Evolutionary conservation across 495 filamentous ascomycete genomes (phyloP).

Genomic region (Daldinia caldariorum): DNA sequence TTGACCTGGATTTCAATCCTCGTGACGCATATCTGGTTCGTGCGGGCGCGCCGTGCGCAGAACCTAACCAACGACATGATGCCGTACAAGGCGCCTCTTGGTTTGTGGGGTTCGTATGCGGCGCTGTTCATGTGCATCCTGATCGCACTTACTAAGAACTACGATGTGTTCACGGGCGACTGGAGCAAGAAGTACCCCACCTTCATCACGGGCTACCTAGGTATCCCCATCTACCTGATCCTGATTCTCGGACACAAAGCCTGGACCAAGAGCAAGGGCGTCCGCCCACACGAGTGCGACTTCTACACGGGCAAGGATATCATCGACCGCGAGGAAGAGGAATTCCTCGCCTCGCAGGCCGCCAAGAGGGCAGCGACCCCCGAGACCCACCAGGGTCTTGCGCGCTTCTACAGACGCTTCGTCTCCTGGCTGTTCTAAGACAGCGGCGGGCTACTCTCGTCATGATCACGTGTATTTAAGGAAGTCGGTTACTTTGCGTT

Average conservation of each 20-base stretch:
- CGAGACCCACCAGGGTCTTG: constrained; percentile 8
- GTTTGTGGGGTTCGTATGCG: constrained; percentile 70
- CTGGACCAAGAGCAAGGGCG: constrained; percentile 59
- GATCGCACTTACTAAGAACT: constrained; percentile 82
- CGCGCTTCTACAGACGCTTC: constrained; percentile 70
- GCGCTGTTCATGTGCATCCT: constrained; percentile 75
- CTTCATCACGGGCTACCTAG: constrained; percentile 84
- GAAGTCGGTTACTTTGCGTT: background rate
- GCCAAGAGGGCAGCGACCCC: constrained; percentile 54
- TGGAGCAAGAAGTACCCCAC: constrained; percentile 70
- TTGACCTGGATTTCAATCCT: constrained; percentile 88
- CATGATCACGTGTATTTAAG: background rate
- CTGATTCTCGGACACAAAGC: constrained; percentile 78
- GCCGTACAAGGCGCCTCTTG: constrained; percentile 78
- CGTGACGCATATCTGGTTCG: constrained; percentile 82
- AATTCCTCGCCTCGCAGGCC: constrained; percentile 68
- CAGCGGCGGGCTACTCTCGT: background rate
- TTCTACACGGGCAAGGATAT: constrained; percentile 75
- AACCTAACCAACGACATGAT: constrained; percentile 69
- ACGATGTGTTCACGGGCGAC: constrained; percentile 70
- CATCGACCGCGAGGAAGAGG: constrained; percentile 78
- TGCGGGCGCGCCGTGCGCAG: constrained; percentile 77
- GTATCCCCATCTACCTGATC: constrained; percentile 79
- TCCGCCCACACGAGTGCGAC: constrained; percentile 69
- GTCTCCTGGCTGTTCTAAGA: constrained; percentile 74